These are phyloP conservation scores for Sapria himalayana DNA, from an alignment of 345 rosid species.

Conservation along the genomic window DNA sequence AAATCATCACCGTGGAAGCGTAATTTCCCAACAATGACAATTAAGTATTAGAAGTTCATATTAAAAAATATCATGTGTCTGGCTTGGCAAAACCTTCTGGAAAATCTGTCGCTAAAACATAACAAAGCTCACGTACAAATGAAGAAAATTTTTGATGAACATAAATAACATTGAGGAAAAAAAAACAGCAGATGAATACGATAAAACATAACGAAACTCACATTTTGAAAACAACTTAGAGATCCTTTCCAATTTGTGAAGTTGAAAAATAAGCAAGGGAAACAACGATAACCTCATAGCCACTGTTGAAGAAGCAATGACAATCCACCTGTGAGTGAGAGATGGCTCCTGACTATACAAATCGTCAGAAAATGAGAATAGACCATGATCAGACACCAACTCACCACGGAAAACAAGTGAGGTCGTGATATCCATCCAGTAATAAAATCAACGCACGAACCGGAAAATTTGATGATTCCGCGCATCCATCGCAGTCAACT, in stretches of 20 bases:
- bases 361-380: conserved; percentile 10
- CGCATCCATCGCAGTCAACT: conserved; percentile 6
- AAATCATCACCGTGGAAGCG: no score
- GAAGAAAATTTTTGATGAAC: not conserved
- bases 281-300: conserved; percentile 42
- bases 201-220: conserved; percentile 20
- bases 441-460: conserved; percentile 29
- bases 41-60: no score
- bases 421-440: conserved; percentile 51
- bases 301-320: conserved; percentile 52
- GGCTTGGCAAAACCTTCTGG: no score
- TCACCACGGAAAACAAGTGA: conserved; percentile 77
- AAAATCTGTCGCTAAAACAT: no score
- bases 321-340: conserved; percentile 82
- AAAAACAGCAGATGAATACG: not conserved
- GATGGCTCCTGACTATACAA: no score
- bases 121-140: no score
- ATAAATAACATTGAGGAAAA: not conserved
- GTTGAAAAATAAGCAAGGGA: conserved; percentile 48
- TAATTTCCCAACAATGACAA: no score
- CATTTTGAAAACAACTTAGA: conserved; percentile 44
- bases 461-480: conserved; percentile 21
- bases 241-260: conserved; percentile 33
- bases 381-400: not conserved
- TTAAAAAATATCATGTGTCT: no score